Evolutionary conservation across 345 rosid genomes (phyloP), one percentile per base, ranked within the genome.

Genomic region (Abelmoschus esculentus): DNA sequence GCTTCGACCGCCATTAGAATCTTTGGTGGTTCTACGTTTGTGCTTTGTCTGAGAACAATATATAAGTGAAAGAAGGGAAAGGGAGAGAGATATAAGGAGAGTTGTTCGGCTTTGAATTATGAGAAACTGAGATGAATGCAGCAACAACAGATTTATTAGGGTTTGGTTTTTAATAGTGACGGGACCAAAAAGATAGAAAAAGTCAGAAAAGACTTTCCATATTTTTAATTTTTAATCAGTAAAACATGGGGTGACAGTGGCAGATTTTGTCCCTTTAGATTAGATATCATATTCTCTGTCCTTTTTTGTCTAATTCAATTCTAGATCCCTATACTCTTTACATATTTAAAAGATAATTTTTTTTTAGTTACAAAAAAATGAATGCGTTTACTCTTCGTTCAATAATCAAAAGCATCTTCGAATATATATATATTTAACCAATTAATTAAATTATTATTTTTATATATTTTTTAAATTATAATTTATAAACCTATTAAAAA

Each of bases 1-100:
- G 89, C 82, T 74, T 85, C 86, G 70, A 88, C 82, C 68, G 88
- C 88, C 92, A 85, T 87, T 31, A 9, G 26, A 56, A 69, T 40
- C 75, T 54, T 67, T 62, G 76, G 73, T 62, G 76, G 73, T 68
- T 72, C 55, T 47, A 49, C 5, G 32, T 40, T 17, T 31, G 54
- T 49, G 38, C 38, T 29, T 52, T 4, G 54, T 49, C 17, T 13
- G 17, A 15, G 18, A 49, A n/a, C 6, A 14, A 13, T 13, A 49
- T 13, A 12, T 49, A n/a, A 49, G 54, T 14, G 54, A 49, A 49
- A 14, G 17, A 56, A 11, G 22, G 32, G 9, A 64, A 66, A 46
- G 66, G n/a, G 66, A 3, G 8, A 62, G 50, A 67, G n/a, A 36
- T 54, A 17, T 15, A 55, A 42, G 58, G 28, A 75, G 82, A 46